A percentile compares a stretch with the other conserved stretches of the same genome.
Conservation (phyloP, 768 basidiomycete genomes). For the Boletus rubroflammeus region DNA sequence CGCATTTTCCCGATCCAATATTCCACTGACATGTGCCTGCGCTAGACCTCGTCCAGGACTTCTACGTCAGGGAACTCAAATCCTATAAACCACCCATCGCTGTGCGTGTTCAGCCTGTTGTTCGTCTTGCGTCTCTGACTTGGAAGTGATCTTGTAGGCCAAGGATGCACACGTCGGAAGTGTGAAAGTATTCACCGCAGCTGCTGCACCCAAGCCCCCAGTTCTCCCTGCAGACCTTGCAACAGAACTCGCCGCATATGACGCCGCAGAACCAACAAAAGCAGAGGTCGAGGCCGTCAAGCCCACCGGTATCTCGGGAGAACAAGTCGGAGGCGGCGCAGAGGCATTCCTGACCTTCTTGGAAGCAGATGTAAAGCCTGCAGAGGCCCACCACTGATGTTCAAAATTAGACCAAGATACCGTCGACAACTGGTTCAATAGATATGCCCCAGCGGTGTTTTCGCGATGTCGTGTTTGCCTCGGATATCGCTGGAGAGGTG, state of each 20-base stretch:
- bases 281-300: conserved; percentile 42
- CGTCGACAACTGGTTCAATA: conserved; percentile 13
- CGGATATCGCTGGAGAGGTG: neutral
- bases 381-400: conserved; percentile 51
- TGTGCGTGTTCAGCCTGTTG: conserved; percentile 44
- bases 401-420: conserved; percentile 9
- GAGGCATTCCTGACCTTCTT: conserved; percentile 77
- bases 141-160: conserved; percentile 47
- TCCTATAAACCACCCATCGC: conserved; percentile 74
- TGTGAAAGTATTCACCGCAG: conserved; percentile 80
- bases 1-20: conserved; percentile 26
- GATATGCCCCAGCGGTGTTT: conserved; percentile 2
- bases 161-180: conserved; percentile 86
- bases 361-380: conserved; percentile 74
- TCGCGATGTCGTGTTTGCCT: neutral
- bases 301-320: conserved; percentile 12
- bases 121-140: neutral
- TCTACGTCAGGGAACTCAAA: conserved; percentile 89
- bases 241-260: conserved; percentile 84
- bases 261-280: conserved; percentile 67
- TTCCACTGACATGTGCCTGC: conserved; percentile 3
- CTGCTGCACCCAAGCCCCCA: conserved; percentile 71
- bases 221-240: conserved; percentile 80
- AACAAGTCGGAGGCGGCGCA: conserved; percentile 44
- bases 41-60: conserved; percentile 86